A percentile compares a stretch with the other conserved stretches of the same genome.
phyloP scores from a whole-genome alignment of 2,329 filamentous ascomycete genomes.

The Camillea tinctor region DNA sequence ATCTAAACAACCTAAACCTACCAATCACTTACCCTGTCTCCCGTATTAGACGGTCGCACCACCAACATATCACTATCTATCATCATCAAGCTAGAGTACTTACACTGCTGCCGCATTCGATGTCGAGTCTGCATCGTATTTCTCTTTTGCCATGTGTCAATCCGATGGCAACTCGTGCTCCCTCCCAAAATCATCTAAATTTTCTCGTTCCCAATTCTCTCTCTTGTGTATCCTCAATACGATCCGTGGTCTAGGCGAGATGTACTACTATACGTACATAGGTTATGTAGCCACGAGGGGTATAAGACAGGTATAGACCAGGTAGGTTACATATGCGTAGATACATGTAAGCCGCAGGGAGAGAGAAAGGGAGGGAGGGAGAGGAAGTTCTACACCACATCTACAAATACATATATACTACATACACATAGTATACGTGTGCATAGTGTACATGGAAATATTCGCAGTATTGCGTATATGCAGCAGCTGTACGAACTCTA shows the following conservation, averaged over 20 bases:
- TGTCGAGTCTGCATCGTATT: neutral
- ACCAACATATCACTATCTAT: neutral
- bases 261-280: neutral
- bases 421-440: no score
- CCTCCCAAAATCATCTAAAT: neutral
- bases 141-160: neutral
- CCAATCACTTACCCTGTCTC: no score
- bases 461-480: neutral
- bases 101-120: neutral
- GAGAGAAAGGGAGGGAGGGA: no score
- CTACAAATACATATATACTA: no score
- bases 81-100: no score
- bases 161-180: neutral
- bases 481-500: neutral
- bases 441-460: no score
- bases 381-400: no score
- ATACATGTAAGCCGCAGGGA: neutral
- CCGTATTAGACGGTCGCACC: no score
- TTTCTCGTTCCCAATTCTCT: neutral
- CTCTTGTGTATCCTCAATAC: conserved; percentile 6
- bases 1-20: no score
- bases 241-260: conserved; percentile 10
- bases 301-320: neutral
- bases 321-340: no score
- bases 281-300: no score